These are phyloP conservation scores for Cyberlindnera veronae DNA, from an alignment of 805 yeast species.

Conservation along the genomic window DNA sequence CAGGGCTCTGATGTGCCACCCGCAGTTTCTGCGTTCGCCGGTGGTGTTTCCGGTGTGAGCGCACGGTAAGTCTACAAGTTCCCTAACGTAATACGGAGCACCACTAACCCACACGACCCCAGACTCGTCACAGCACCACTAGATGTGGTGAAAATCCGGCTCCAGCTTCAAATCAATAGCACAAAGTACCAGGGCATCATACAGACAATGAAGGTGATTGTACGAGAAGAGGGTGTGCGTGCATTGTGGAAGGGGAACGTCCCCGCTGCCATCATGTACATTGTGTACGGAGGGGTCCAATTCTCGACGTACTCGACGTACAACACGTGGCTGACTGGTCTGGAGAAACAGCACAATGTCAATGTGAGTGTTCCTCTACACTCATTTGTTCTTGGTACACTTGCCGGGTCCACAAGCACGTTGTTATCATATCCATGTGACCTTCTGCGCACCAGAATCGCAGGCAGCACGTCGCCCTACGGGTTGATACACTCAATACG, in stretches of 20 bases:
- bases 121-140: conserved; percentile 72
- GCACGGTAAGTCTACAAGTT: conserved; percentile 24
- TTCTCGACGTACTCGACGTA: conserved; percentile 66
- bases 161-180: conserved; percentile 51
- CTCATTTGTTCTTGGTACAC: conserved; percentile 59
- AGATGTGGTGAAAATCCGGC: conserved; percentile 72
- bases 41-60: conserved; percentile 44
- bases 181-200: conserved; percentile 34
- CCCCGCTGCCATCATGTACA: conserved; percentile 85
- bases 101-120: not conserved
- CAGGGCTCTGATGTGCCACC: conserved; percentile 42
- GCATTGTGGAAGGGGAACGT: conserved; percentile 97
- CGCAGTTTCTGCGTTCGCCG: conserved; percentile 40
- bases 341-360: conserved; percentile 23
- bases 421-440: conserved; percentile 83
- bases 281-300: conserved; percentile 81
- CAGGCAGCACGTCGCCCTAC: conserved; percentile 47
- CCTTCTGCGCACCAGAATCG: conserved; percentile 80
- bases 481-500: conserved; percentile 26
- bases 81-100: conserved; percentile 34
- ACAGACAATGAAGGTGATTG: conserved; percentile 40
- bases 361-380: conserved; percentile 28
- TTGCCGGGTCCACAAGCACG: conserved; percentile 77
- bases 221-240: conserved; percentile 59
- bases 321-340: conserved; percentile 40